Conservation (phyloP, 495 filamentous ascomycete genomes). For the Penicillium flavigenum region DNA sequence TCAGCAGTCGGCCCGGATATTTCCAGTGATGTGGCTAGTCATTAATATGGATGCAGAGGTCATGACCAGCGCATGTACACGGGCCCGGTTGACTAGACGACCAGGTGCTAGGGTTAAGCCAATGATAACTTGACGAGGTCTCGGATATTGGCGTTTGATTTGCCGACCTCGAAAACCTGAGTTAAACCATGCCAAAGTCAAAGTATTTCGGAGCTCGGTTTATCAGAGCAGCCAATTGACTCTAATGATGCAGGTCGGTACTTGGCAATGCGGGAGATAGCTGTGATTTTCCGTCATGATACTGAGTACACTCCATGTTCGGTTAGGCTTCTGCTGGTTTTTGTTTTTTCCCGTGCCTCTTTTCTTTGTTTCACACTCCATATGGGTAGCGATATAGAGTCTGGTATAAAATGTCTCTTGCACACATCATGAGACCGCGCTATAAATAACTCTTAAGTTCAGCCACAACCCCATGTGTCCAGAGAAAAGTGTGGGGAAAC, state of each 20-base stretch:
- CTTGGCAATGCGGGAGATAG: conserved; percentile 20
- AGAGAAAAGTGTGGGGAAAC: conserved; percentile 28
- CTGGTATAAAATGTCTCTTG: background rate
- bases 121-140: conserved; percentile 13
- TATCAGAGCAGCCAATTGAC: conserved; percentile 13
- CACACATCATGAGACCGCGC: conserved; percentile 8
- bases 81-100: conserved; percentile 23
- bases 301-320: background rate
- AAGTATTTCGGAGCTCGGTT: conserved; percentile 11
- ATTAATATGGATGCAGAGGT: conserved; percentile 16
- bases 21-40: conserved; percentile 13
- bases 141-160: conserved; percentile 12
- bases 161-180: conserved; percentile 6
- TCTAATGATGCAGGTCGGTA: conserved; percentile 15
- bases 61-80: conserved; percentile 16
- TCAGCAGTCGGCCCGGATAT: conserved; percentile 11
- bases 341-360: background rate
- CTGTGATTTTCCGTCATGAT: conserved; percentile 9
- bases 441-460: conserved; percentile 4
- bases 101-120: conserved; percentile 13
- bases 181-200: conserved; percentile 14
- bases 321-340: background rate
- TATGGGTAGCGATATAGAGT: too few relatives aligned
- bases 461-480: conserved; percentile 1
- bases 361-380: background rate